phyloP scores from a whole-genome alignment of 768 basidiomycete genomes.

The Macrolepiota albuminosa region DNA sequence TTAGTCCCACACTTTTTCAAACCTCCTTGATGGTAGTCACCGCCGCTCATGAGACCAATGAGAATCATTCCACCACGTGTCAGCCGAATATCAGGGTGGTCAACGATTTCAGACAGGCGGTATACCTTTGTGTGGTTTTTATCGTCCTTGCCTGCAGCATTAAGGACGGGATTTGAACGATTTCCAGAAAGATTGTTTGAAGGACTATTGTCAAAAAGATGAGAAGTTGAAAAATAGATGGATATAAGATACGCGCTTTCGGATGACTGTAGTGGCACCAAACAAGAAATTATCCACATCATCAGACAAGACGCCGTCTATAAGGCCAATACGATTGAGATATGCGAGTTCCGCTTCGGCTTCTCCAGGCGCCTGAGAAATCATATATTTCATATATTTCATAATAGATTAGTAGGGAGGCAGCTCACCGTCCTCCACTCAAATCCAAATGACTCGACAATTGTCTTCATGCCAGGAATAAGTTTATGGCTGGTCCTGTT shows the following conservation, averaged over 20 bases:
- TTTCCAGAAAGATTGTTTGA: conserved; percentile 74
- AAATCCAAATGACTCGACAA: conserved; percentile 77
- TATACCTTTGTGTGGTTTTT: conserved; percentile 61
- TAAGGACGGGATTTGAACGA: conserved; percentile 53
- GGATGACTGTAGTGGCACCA: conserved; percentile 75
- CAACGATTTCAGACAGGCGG: conserved; percentile 32
- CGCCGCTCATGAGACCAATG: conserved; percentile 82
- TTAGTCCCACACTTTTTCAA: conserved; percentile 62
- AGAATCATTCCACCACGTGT: conserved; percentile 78
- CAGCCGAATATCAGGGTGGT: conserved; percentile 35
- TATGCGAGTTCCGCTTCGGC: conserved; percentile 93
- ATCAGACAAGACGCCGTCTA: conserved; percentile 88
- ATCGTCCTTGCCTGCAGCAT: conserved; percentile 66
- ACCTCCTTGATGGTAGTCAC: conserved; percentile 81
- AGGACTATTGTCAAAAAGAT: conserved; percentile 38
- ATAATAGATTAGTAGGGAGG: conserved; percentile 18
- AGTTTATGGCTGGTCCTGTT: conserved; percentile 59
- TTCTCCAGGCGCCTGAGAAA: conserved; percentile 79
- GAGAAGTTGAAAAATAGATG: background rate
- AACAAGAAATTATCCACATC: conserved; percentile 94
- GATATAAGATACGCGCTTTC: conserved; percentile 57
- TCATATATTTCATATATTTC: conserved; percentile 16
- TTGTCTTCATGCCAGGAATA: conserved; percentile 70
- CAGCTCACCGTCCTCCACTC: conserved; percentile 62
- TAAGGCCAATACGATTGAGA: conserved; percentile 72